These are phyloP conservation scores for Solanum piurae DNA, from an alignment of 257 asterid genomes.

Conservation along the genomic window DNA sequence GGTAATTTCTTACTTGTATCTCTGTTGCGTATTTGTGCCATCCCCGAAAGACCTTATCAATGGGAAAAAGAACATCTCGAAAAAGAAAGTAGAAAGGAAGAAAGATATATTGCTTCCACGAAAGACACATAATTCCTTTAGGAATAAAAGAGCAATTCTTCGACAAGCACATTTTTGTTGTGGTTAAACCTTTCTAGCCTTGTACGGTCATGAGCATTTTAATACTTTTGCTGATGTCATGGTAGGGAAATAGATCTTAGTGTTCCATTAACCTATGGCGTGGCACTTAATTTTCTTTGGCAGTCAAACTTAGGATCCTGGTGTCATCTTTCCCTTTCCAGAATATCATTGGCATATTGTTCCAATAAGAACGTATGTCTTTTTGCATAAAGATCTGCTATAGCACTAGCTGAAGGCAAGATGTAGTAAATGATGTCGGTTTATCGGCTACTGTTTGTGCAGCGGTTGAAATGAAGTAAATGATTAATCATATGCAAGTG, in stretches of 20 bases:
- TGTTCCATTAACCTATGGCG: neutral
- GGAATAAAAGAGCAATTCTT: neutral
- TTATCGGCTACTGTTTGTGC: neutral
- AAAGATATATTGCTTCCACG: neutral
- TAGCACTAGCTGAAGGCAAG: neutral
- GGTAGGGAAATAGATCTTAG: neutral
- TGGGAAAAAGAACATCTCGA: neutral
- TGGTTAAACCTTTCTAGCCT: neutral
- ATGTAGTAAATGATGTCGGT: neutral
- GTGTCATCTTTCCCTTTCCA: neutral
- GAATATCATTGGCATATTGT: neutral
- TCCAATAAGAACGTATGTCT: neutral
- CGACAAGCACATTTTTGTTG: neutral
- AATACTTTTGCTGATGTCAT: neutral
- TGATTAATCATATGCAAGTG: neutral
- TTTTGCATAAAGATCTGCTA: neutral
- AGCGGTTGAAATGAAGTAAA: neutral
- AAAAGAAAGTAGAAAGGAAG: neutral
- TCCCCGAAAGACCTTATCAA: neutral
- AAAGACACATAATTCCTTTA: neutral
- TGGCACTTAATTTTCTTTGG: neutral
- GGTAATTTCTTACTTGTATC: conserved; percentile 26
- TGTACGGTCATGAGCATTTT: neutral
- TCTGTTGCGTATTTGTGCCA: neutral
- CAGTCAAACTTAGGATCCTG: neutral